Evolutionary conservation across 441 rosid genomes (phyloP), one percentile per base, ranked within the genome.

Genomic region (Omphalea diandra): DNA sequence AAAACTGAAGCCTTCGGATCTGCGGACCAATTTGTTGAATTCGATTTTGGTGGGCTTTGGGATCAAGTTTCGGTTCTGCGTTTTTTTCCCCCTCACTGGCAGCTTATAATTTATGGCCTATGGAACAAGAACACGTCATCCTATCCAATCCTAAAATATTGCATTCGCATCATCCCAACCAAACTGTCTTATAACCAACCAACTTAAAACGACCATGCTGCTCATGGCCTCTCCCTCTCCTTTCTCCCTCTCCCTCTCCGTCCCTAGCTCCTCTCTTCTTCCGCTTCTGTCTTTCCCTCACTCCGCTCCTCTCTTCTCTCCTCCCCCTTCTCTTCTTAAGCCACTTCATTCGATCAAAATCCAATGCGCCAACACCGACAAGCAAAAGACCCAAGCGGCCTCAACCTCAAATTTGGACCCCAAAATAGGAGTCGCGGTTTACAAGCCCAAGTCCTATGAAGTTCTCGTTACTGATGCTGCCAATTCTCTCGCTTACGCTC

Each of bases 371-470:
- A 35, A 35, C 3, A 35, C 38, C 7, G 7, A 35, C 38, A 35
- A 35, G 7, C 38, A 3, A 35, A 3, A 35, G 38, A 3, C 38
- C 38, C 38, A 35, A 35, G 36, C 87, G 12, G 49, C 80, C 4
- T 50, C n/a, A 43, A 4, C 77, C 35, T 58, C 83, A 24, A 57
- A 81, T 57, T 73, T 73, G 56, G 80, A 79, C 31, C 77, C 83
- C 41, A 84, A 63, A 79, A 77, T 77, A 49, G 97, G 97, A 14
- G 86, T 90, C 66, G 64, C 93, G 20, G 65, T 86, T 47, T 90
- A 90, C 78, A 90, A 87, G 79, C 94, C 97, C 60, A 87, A 87
- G 60, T 86, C 97, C 1, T 90, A 88, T 79, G 86, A 88, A 70
- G 94, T 86, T 58, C 81, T 90, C 3, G 90, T 74, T 68, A 41